Percentiles rank a stretch among this genome's conserved stretches.
Evolutionary conservation across 495 filamentous ascomycete species (phyloP).

Genomic region (Parmelia sp.): DNA sequence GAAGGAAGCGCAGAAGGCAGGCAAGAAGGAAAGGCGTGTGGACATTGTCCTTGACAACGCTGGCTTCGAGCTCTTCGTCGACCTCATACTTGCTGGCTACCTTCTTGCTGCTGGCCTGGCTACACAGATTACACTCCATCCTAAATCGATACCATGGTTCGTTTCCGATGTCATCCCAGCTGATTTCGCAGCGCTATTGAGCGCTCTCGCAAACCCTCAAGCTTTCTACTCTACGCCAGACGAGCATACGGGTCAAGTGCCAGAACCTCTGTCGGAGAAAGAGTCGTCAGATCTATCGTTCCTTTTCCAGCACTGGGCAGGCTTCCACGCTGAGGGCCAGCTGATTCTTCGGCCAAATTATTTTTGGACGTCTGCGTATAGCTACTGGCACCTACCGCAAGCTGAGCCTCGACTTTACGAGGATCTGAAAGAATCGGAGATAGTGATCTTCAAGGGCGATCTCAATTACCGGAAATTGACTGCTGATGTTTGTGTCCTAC

Average conservation of each 20-base stretch:
- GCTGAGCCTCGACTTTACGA: conserved; percentile 59
- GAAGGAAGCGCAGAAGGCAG: conserved; percentile 46
- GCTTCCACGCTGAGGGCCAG: conserved; percentile 72
- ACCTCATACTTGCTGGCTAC: conserved; percentile 85
- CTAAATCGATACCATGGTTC: conserved; percentile 95
- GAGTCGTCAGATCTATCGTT: conserved; percentile 64
- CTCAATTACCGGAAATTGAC: conserved; percentile 90
- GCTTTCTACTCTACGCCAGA: conserved; percentile 70
- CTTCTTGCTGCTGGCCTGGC: conserved; percentile 75
- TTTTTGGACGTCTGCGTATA: conserved; percentile 83
- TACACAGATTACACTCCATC: conserved; percentile 81
- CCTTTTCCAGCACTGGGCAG: conserved; percentile 74
- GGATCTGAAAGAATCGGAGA: conserved; percentile 74
- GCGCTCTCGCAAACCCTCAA: conserved; percentile 65
- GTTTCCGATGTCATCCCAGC: conserved; percentile 86
- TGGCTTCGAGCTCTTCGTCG: conserved; percentile 93
- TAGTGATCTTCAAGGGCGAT: conserved; percentile 97
- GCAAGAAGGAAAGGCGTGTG: conserved; percentile 60
- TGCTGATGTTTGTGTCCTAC: conserved; percentile 46
- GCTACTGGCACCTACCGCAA: conserved; percentile 78
- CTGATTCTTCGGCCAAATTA: conserved; percentile 69
- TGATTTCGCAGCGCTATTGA: conserved; percentile 76
- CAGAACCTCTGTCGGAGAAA: conserved; percentile 54
- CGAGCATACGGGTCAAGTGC: conserved; percentile 48
- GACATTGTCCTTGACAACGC: conserved; percentile 96